Conservation (phyloP, 768 basidiomycete genomes). For the Kwoniella sp. region DNA sequence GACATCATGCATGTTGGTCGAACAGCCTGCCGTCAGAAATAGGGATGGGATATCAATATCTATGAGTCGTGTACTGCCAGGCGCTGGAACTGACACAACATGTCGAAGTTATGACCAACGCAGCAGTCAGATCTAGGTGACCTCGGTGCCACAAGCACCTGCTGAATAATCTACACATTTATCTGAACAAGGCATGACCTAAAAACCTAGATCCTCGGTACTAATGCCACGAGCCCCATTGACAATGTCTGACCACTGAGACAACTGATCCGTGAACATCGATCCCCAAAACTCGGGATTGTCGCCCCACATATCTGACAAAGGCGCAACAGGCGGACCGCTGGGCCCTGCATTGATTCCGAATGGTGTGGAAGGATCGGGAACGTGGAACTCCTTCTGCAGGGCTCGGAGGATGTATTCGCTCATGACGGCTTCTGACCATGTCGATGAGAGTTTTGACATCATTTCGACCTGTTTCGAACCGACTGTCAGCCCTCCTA, state of each 20-base stretch:
- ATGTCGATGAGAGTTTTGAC: constrained; percentile 13
- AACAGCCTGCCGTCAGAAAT: no score
- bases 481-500: not conserved
- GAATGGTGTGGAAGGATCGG: not conserved
- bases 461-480: constrained; percentile 25
- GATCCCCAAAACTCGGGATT: constrained; percentile 16
- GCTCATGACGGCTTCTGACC: constrained; percentile 26
- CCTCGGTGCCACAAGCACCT: no score
- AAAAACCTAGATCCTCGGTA: not conserved
- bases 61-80: no score
- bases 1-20: no score
- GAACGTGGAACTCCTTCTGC: constrained; percentile 23
- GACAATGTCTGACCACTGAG: constrained; percentile 12
- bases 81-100: no score
- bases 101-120: no score
- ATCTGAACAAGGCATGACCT: not conserved
- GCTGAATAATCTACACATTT: no score
- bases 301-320: constrained; percentile 6
- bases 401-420: constrained; percentile 22
- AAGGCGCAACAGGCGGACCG: not conserved
- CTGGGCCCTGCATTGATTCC: not conserved
- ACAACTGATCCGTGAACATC: constrained; percentile 18
- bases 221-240: not conserved
- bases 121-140: no score
- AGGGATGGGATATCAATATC: no score